Evolutionary conservation across 225 moss, liverwort and hornwort genomes (phyloP).

Genomic region (Asterella californica): DNA sequence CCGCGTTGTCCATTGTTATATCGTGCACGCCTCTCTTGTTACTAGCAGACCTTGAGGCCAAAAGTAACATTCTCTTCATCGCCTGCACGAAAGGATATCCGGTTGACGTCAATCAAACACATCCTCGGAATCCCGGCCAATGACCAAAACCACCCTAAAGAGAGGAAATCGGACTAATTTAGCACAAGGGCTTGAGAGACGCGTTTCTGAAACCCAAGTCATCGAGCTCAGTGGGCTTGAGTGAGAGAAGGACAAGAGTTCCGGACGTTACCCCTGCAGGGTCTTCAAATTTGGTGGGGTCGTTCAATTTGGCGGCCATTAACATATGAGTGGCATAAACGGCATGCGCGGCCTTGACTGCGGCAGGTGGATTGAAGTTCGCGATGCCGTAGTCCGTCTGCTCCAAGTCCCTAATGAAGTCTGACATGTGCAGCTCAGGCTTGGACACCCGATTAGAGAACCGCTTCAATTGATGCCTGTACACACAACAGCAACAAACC

Average conservation of each 20-base stretch:
- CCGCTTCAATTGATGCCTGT: constrained; percentile 25
- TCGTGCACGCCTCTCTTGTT: constrained; percentile 25
- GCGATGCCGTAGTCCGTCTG: constrained; percentile 29
- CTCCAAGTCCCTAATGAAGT: constrained; percentile 29
- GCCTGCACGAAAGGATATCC: constrained; percentile 11
- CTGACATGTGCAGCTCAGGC: constrained; percentile 34
- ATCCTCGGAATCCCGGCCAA: background rate
- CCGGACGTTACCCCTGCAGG: constrained; percentile 15
- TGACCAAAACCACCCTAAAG: background rate
- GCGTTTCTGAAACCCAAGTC: constrained; percentile 1
- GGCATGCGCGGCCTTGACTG: constrained; percentile 23
- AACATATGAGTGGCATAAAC: background rate
- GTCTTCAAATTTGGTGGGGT: constrained; percentile 10
- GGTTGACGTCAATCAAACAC: background rate
- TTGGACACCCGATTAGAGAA: background rate
- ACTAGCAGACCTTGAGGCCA: constrained; percentile 15
- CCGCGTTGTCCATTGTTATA: constrained; percentile 13
- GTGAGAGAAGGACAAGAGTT: background rate
- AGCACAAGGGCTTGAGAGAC: background rate
- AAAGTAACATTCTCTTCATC: constrained; percentile 20
- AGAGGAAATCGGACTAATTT: background rate
- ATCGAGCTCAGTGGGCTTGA: background rate
- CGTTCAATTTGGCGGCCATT: background rate
- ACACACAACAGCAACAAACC: background rate
- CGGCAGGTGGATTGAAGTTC: constrained; percentile 23